Base-by-base conservation (phyloP, 139 green algal genomes). In the Yamagishiella unicocca region DNA sequence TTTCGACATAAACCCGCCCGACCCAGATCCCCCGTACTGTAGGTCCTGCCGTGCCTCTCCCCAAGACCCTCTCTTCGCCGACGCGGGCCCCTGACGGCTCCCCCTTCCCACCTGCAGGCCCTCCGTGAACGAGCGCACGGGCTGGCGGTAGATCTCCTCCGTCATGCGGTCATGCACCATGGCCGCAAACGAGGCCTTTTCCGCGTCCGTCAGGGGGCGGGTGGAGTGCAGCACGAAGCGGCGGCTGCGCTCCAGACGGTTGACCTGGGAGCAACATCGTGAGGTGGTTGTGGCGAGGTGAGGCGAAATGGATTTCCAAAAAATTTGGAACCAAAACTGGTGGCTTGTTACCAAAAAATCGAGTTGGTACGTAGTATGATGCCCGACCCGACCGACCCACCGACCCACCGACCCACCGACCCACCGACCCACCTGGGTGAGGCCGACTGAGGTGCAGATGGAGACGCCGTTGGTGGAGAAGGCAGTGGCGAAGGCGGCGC, bases 111-210 rank as follows among this genome's bases (percentile, higher is more conserved):
- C 76, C 76, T 84, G 77, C 55, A 84, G 77, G 10, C 77, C 77
- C 58, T 84, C 90, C 50, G 92, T 87, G 89, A 98, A 99, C 58
- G 88, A 94, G 31, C 58, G 35, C 64, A 99, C 90, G 4, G 96
- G 95, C 21, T 66, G 25, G 22, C 81, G n/a, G 85, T 99, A 99
- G 4, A 99, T 91, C 95, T 98, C 93, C 96, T 99, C 97, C 38
- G 97, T 99, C 97, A 99, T 99, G 82, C 97, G 95, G 89, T 99
- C 98, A 89, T 99, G 97, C 85, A 99, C 96, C 81, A 96, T 84
- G 5, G 90, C 85, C 2, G 94, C 92, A 93, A 96, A 97, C 8
- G 72, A 71, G 14, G 79, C 54, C 83, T 87, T 62, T 70, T 93
- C 90, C 2, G 14, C 76, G 35, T 67, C 81, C 2, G 89, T 88